Percentiles rank a stretch among this genome's conserved stretches.
Conservation (phyloP, 1,284 basidiomycete species). For the Cerioporus squamosus region DNA sequence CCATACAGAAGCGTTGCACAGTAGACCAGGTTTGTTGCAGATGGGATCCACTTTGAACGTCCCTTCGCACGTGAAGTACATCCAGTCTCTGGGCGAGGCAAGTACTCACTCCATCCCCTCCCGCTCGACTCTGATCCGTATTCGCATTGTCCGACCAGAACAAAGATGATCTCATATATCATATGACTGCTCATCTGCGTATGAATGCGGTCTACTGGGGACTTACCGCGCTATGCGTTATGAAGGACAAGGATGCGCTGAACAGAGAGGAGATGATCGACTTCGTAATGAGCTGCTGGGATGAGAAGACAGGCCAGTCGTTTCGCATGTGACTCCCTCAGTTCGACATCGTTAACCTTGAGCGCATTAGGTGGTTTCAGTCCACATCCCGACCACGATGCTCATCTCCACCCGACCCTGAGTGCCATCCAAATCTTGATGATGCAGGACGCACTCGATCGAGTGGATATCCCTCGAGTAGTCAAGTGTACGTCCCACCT, state of each 20-base stretch:
- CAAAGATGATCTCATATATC: slow-evolving; percentile 89
- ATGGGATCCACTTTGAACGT: slow-evolving; percentile 23
- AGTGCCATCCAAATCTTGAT: slow-evolving; percentile 93
- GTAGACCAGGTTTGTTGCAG: not conserved
- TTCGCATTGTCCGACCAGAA: slow-evolving; percentile 51
- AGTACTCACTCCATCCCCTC: not conserved
- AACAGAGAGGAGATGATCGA: slow-evolving; percentile 84
- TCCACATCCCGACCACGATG: slow-evolving; percentile 92
- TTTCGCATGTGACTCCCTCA: not conserved
- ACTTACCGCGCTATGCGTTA: slow-evolving; percentile 82
- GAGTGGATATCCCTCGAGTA: slow-evolving; percentile 71
- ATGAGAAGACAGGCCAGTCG: slow-evolving; percentile 77
- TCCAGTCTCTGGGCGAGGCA: slow-evolving; percentile 37
- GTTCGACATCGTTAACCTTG: not conserved
- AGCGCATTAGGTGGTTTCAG: slow-evolving; percentile 83
- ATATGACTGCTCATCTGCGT: slow-evolving; percentile 92
- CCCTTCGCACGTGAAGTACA: slow-evolving; percentile 38
- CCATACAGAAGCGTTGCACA: too few relatives aligned
- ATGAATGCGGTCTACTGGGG: slow-evolving; percentile 99
- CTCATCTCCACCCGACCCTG: slow-evolving; percentile 86
- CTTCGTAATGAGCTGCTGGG: slow-evolving; percentile 95
- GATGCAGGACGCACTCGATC: slow-evolving; percentile 83
- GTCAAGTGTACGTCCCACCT: slow-evolving; percentile 65
- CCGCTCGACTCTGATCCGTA: not conserved
- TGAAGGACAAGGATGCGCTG: slow-evolving; percentile 80